Percentiles rank a stretch among this genome's conserved stretches.
These are phyloP conservation scores for Kalaharituber pfeilii DNA, from an alignment of 2,329 filamentous ascomycete genomes.

Conservation along the genomic window DNA sequence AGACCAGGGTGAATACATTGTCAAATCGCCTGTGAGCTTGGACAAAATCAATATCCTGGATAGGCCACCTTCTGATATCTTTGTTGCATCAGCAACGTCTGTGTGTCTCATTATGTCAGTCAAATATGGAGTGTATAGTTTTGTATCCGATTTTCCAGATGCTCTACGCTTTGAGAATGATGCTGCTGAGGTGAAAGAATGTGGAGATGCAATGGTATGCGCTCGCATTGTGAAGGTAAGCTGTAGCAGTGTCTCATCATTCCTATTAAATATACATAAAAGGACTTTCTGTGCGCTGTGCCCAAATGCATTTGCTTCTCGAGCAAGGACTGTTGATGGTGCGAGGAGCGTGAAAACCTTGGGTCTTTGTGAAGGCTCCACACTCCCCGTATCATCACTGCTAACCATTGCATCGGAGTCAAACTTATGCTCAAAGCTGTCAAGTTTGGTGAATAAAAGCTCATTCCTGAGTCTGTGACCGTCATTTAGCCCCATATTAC, in stretches of 20 bases:
- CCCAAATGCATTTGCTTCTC: slow-evolving; percentile 24
- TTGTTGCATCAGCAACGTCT: slow-evolving; percentile 21
- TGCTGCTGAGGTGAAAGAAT: neutral
- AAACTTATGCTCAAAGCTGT: slow-evolving; percentile 44
- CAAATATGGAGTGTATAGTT: neutral
- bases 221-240: slow-evolving; percentile 43
- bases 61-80: slow-evolving; percentile 19
- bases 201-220: slow-evolving; percentile 4
- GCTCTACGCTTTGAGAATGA: neutral
- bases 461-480: slow-evolving; percentile 56
- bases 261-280: slow-evolving; percentile 52
- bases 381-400: slow-evolving; percentile 39
- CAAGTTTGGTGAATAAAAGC: slow-evolving; percentile 53
- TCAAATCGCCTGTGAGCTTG: slow-evolving; percentile 15
- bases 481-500: slow-evolving; percentile 42
- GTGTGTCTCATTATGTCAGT: slow-evolving; percentile 2
- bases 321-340: slow-evolving; percentile 24
- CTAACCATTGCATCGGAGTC: slow-evolving; percentile 24
- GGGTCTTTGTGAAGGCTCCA: slow-evolving; percentile 12
- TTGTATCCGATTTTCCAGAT: neutral
- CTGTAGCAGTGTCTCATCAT: slow-evolving; percentile 50
- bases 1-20: slow-evolving; percentile 21
- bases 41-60: slow-evolving; percentile 20
- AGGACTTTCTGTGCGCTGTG: slow-evolving; percentile 31
- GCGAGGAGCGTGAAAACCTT: slow-evolving; percentile 48